Percentiles rank a stretch among this genome's conserved stretches.
These are phyloP conservation scores for Amphichorda felina DNA, from an alignment of 2,329 filamentous ascomycete species.

Conservation along the genomic window DNA sequence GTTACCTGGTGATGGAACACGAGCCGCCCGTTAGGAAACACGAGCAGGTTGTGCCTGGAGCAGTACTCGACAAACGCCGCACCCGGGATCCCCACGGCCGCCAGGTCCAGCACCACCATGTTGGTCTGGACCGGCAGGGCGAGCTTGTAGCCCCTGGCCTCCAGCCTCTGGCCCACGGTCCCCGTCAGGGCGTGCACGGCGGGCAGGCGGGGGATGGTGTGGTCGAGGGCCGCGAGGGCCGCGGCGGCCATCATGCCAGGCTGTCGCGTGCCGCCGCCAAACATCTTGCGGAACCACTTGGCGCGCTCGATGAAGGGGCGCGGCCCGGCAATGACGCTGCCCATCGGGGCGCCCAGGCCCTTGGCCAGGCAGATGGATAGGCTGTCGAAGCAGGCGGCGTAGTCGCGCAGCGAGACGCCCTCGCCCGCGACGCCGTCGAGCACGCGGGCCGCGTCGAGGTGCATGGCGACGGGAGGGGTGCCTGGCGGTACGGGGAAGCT, in stretches of 20 bases:
- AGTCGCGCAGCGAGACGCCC: constrained; percentile 55
- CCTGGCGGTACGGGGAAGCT: no score
- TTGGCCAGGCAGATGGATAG: constrained; percentile 73
- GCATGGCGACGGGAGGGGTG: constrained; percentile 57
- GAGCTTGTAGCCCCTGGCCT: constrained; percentile 54
- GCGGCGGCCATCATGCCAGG: constrained; percentile 62
- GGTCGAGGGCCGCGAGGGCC: constrained; percentile 53
- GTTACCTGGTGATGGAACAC: constrained; percentile 6
- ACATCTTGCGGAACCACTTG: constrained; percentile 48
- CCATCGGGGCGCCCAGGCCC: constrained; percentile 70
- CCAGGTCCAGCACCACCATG: no score
- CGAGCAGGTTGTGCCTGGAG: constrained; percentile 1
- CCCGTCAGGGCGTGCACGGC: constrained; percentile 51
- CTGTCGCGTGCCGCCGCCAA: constrained; percentile 66
- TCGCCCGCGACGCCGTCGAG: constrained; percentile 72
- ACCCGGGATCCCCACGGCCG: constrained; percentile 4
- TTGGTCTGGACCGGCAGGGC: constrained; percentile 71
- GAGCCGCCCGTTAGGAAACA: constrained; percentile 3
- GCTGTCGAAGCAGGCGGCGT: constrained; percentile 58
- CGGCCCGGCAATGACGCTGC: constrained; percentile 56
- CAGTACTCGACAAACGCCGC: constrained; percentile 5
- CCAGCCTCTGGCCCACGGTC: constrained; percentile 59
- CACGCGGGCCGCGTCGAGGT: constrained; percentile 68
- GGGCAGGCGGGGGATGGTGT: constrained; percentile 26
- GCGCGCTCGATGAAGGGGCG: constrained; percentile 22